These are phyloP conservation scores for Teunomyces barrocoloradensis DNA, from an alignment of 805 yeast species.

Conservation along the genomic window DNA sequence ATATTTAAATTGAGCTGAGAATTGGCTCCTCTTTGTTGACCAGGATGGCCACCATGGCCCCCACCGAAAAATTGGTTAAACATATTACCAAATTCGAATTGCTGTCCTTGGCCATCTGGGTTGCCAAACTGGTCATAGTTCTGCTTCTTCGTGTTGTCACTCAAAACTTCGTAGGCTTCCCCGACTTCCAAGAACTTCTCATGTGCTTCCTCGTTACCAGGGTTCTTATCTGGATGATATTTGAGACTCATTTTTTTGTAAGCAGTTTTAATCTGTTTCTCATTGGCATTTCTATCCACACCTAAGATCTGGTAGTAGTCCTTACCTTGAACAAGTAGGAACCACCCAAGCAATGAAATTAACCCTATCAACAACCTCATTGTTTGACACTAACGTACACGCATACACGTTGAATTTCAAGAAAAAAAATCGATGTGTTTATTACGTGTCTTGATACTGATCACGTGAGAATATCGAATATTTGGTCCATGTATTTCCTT, in stretches of 20 bases:
- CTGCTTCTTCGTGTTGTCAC: constrained; percentile 64
- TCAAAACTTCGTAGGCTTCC: constrained; percentile 86
- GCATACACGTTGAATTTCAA: constrained; percentile 7
- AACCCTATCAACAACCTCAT: constrained; percentile 7
- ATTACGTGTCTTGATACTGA: background rate
- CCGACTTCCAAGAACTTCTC: constrained; percentile 86
- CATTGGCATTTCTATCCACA: constrained; percentile 63
- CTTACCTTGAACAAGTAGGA: constrained; percentile 18
- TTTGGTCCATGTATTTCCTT: too few relatives aligned
- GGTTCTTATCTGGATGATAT: constrained; percentile 94
- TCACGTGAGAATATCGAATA: background rate
- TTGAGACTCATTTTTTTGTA: constrained; percentile 78
- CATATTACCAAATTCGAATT: constrained; percentile 52
- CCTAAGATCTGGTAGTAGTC: constrained; percentile 69
- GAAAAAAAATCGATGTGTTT: background rate
- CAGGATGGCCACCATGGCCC: constrained; percentile 33
- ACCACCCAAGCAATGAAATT: constrained; percentile 6
- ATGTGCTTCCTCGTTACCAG: constrained; percentile 71
- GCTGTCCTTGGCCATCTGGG: constrained; percentile 45
- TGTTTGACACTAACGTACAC: background rate
- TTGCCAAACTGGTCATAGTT: constrained; percentile 79
- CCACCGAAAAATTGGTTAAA: constrained; percentile 55
- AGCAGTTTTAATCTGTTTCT: constrained; percentile 80
- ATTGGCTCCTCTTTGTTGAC: constrained; percentile 57
- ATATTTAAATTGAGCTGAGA: constrained; percentile 55